A percentile compares a stretch with the other conserved stretches of the same genome.
Conservation (phyloP, 2,329 filamentous ascomycete species). For the Nectriaceae sp. region DNA sequence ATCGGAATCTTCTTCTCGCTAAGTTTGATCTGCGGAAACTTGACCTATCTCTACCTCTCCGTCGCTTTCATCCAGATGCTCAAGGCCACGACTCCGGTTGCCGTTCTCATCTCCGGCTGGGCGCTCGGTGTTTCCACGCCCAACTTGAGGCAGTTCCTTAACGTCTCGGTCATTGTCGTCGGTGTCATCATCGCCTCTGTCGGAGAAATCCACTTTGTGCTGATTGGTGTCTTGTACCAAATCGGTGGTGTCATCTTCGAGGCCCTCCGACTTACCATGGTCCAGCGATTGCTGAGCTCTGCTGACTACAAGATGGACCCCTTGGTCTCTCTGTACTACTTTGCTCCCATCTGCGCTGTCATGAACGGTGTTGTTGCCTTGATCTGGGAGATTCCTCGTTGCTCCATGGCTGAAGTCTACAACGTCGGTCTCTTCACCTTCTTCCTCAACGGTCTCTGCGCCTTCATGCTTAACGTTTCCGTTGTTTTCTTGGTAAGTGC, state of each 20-base stretch:
- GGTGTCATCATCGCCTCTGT: slow-evolving; percentile 94
- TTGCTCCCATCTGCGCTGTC: slow-evolving; percentile 78
- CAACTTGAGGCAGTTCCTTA: slow-evolving; percentile 84
- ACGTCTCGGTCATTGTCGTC: slow-evolving; percentile 91
- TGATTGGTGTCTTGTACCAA: slow-evolving; percentile 79
- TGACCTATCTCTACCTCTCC: slow-evolving; percentile 92
- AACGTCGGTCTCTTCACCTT: slow-evolving; percentile 73
- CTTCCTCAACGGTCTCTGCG: slow-evolving; percentile 74
- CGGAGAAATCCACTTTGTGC: slow-evolving; percentile 92
- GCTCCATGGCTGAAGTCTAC: slow-evolving; percentile 71
- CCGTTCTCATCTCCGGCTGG: slow-evolving; percentile 89
- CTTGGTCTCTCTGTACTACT: slow-evolving; percentile 87
- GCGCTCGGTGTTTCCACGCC: slow-evolving; percentile 79
- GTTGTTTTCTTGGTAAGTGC: slow-evolving; percentile 79
- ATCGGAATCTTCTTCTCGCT: slow-evolving; percentile 96
- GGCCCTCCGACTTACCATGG: slow-evolving; percentile 80
- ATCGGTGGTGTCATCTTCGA: slow-evolving; percentile 78
- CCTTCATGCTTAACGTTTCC: slow-evolving; percentile 81
- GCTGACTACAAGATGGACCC: slow-evolving; percentile 92
- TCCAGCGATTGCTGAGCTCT: slow-evolving; percentile 78
- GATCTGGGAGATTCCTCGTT: slow-evolving; percentile 70
- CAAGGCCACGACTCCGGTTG: slow-evolving; percentile 96
- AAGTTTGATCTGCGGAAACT: slow-evolving; percentile 93
- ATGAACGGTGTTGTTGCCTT: slow-evolving; percentile 79
- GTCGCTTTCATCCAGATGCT: slow-evolving; percentile 99